Evolutionary conservation across 1,284 basidiomycete genomes (phyloP).

Genomic region (Puccinia novopanici): DNA sequence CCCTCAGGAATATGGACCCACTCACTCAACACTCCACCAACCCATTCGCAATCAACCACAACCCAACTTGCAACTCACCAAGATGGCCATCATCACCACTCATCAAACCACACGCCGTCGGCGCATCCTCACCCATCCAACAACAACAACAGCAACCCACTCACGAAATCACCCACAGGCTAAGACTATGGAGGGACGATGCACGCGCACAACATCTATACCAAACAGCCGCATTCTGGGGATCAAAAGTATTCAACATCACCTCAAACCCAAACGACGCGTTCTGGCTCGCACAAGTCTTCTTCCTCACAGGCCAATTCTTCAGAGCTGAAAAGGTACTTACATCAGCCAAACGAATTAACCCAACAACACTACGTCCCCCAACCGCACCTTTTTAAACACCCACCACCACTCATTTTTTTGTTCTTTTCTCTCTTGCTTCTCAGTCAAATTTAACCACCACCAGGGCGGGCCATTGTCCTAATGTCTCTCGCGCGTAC

Average conservation of each 20-base stretch:
- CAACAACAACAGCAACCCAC: not conserved
- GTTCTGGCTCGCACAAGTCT: slow-evolving; percentile 96
- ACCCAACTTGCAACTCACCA: no score
- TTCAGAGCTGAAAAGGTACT: slow-evolving; percentile 88
- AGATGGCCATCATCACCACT: slow-evolving; percentile 26
- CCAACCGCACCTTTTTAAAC: slow-evolving; percentile 17
- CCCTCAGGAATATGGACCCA: no score
- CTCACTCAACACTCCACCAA: not conserved
- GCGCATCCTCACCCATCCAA: not conserved
- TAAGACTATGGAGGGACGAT: slow-evolving; percentile 94
- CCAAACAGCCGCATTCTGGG: slow-evolving; percentile 91
- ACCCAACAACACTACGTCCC: slow-evolving; percentile 55
- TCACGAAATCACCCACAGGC: slow-evolving; percentile 78
- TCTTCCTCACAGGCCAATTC: slow-evolving; percentile 79
- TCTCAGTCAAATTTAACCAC: slow-evolving; percentile 86
- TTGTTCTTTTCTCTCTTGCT: not conserved
- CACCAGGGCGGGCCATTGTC: slow-evolving; percentile 81
- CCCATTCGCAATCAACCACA: no score
- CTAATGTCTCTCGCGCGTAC: slow-evolving; percentile 87
- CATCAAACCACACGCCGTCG: slow-evolving; percentile 25
- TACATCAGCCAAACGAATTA: slow-evolving; percentile 64
- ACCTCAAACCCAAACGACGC: slow-evolving; percentile 95
- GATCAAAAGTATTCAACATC: slow-evolving; percentile 90
- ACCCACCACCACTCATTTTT: not conserved
- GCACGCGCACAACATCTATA: slow-evolving; percentile 76